Evolutionary conservation across 2,329 filamentous ascomycete genomes (phyloP).

Genomic region (Tolypocladium paradoxum): DNA sequence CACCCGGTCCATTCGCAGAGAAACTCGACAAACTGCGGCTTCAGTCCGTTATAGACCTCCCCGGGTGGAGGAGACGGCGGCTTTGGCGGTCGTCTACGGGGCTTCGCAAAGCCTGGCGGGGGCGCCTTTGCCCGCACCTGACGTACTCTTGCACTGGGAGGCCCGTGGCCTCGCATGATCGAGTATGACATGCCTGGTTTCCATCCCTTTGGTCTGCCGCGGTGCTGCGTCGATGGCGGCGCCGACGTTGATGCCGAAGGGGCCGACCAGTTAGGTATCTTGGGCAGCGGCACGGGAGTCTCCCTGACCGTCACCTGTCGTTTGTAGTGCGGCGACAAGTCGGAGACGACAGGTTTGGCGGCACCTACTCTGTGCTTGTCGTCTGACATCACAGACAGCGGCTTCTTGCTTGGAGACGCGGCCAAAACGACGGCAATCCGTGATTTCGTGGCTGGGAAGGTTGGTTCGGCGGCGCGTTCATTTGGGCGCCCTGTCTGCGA

Average conservation of each 20-base stretch:
- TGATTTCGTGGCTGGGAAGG: neutral
- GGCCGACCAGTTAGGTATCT: neutral
- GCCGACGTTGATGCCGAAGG: neutral
- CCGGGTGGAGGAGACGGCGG: constrained; percentile 25
- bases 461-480: neutral
- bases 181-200: constrained; percentile 19
- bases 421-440: constrained; percentile 12
- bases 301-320: neutral
- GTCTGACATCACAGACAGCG: constrained; percentile 2
- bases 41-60: constrained; percentile 29
- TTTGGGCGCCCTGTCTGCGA: constrained; percentile 1
- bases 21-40: constrained; percentile 39
- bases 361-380: neutral
- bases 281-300: constrained; percentile 6
- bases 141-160: constrained; percentile 3
- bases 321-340: constrained; percentile 9
- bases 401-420: constrained; percentile 5
- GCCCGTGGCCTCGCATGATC: constrained; percentile 8
- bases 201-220: constrained; percentile 39
- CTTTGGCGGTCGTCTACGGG: constrained; percentile 31
- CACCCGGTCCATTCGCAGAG: constrained; percentile 50
- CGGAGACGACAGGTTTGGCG: constrained; percentile 7
- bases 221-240: neutral
- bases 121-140: constrained; percentile 17
- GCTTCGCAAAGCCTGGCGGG: constrained; percentile 19